Conservation (phyloP, 108 stramenopile species). For the Cyclotella sp. region DNA sequence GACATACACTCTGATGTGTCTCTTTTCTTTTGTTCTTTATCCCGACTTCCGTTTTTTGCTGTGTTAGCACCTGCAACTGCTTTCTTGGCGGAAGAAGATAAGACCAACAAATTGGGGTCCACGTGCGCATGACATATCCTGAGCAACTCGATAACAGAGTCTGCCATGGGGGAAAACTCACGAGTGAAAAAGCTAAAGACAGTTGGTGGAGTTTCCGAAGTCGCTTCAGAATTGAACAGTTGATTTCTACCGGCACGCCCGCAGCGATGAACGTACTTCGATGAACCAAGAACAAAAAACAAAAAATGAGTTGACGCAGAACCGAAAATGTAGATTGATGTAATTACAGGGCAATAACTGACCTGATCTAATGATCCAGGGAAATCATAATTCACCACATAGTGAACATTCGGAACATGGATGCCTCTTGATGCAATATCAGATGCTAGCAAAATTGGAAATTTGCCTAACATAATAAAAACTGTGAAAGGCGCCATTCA, state of each 20-base stretch:
- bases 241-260: slow-evolving; percentile 64
- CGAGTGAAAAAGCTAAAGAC: slow-evolving; percentile 83
- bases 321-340: neutral
- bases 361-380: slow-evolving; percentile 83
- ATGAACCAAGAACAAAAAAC: neutral
- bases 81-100: slow-evolving; percentile 31
- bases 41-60: slow-evolving; percentile 15
- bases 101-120: slow-evolving; percentile 77
- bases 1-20: neutral
- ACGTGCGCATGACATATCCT: slow-evolving; percentile 64
- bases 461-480: slow-evolving; percentile 61
- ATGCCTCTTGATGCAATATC: slow-evolving; percentile 97
- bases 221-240: slow-evolving; percentile 26
- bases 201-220: slow-evolving; percentile 28
- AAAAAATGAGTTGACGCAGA: slow-evolving; percentile 7
- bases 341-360: neutral
- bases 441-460: slow-evolving; percentile 90
- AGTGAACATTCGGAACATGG: slow-evolving; percentile 87
- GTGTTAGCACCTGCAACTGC: slow-evolving; percentile 14
- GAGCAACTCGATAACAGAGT: slow-evolving; percentile 65
- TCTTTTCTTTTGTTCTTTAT: neutral
- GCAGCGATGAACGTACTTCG: slow-evolving; percentile 79
- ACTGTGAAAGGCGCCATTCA: neutral
- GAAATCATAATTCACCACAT: slow-evolving; percentile 96
- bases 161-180: slow-evolving; percentile 68